phyloP scores from a whole-genome alignment of 495 filamentous ascomycete species.

The Lophiotrema nucula region DNA sequence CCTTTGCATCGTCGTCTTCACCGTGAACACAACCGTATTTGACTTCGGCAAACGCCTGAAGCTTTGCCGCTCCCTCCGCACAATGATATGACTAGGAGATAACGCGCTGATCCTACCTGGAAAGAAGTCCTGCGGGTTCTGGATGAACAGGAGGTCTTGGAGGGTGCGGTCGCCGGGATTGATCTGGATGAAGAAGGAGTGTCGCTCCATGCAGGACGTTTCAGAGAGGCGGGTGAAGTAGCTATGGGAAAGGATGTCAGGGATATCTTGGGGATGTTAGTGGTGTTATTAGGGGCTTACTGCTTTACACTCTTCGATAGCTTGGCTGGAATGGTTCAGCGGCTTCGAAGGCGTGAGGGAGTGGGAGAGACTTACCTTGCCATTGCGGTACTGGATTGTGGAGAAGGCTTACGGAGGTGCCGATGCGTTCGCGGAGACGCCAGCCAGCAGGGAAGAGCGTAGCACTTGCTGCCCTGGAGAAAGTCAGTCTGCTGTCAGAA shows the following conservation, averaged over 20 bases:
- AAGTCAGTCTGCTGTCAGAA: neutral
- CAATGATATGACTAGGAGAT: conserved; percentile 36
- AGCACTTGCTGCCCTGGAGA: conserved; percentile 52
- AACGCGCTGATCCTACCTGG: conserved; percentile 9
- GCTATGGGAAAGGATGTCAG: conserved; percentile 12
- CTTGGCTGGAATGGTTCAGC: no score
- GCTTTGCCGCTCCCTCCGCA: conserved; percentile 57
- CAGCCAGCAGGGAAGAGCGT: conserved; percentile 59
- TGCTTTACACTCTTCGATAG: conserved; percentile 52
- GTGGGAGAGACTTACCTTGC: no score
- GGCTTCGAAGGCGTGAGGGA: no score
- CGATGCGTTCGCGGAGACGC: conserved; percentile 56
- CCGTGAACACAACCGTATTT: conserved; percentile 53
- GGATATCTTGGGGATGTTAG: neutral
- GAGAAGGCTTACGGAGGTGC: conserved; percentile 53
- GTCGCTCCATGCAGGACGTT: conserved; percentile 13
- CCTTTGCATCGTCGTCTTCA: conserved; percentile 52
- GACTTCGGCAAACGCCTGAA: conserved; percentile 53
- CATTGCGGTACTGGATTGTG: conserved; percentile 54
- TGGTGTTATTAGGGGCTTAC: conserved; percentile 39
- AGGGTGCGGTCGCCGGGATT: neutral
- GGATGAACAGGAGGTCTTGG: conserved; percentile 22
- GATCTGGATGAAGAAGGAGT: conserved; percentile 27
- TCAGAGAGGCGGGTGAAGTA: conserved; percentile 14
- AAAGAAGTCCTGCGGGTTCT: conserved; percentile 27